Base-by-base conservation (phyloP, 2,329 filamentous ascomycete genomes). In the Parastagonospora nodorum region DNA sequence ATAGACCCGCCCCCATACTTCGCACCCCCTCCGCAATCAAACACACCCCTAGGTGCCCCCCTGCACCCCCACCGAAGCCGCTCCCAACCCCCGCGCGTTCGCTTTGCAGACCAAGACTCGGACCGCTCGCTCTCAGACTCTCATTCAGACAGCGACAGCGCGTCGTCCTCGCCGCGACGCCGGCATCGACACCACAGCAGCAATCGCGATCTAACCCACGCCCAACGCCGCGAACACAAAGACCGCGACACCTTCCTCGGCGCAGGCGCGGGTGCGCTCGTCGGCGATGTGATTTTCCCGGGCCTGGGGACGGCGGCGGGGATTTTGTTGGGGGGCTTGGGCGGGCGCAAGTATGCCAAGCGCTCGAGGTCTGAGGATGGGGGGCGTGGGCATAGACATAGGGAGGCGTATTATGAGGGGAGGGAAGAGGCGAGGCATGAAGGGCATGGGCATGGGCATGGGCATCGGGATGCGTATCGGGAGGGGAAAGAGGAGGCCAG, bases 261-360 rank as follows among this genome's bases (percentile, higher is more conserved):
- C 40, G 77, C 76, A 0, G 75, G 76, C 8, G 76, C 71, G 2
- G 77, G 77, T 10, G 76, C 74, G 5, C 50, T 79, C 2, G 66
- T 79, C 1, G 77, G 77, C 2, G 77, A 79, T 53, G 66, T 63
- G 11, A 74, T 78, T 8, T 77, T 79, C 37, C 77, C 76, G 2
- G 76, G 76, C 0, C 50, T 78, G 2, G 76, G 76, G 3, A 77
- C 70, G 1, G 68, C 66, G 5, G 68, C 61, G 1, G 70, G 76
- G 0, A 60, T 77, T 15, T 58, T 78, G 9, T 50, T 78, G 1
- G 76, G 76, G 11, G 76, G 76, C 4, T 66, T 76, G 14, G 75
- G 74, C 0, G 76, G 75, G 0, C 68, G 75, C 47, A 75, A 77
- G 58, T 72, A 75, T 53, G 72, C 69, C 32, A 68, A 72, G 60